Evolutionary conservation across 2,329 filamentous ascomycete genomes (phyloP), one percentile per base, ranked within the genome.

Genomic region (Macroventuria anomochaeta): DNA sequence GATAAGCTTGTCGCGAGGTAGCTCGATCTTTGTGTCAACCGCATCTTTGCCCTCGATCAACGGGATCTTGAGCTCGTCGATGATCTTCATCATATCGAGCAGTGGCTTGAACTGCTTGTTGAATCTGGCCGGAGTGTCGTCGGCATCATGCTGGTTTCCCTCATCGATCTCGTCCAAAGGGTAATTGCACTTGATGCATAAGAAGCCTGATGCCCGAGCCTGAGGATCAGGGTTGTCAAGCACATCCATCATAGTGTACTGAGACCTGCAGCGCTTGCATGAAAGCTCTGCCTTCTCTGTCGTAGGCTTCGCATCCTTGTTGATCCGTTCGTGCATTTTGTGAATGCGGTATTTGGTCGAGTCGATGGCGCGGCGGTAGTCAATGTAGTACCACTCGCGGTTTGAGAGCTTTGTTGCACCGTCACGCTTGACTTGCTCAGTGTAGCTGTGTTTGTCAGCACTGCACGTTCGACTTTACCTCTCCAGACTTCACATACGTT

Each of bases 371-470:
- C 91, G 89, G 55, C 95, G 91, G 69, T 96, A 96, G 73, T 97
- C 93, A 72, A 99, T 93, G 76, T 91, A 99, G 79, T 96, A 99
- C 82, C 96, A 99, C 58, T 93, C 96, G 67, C 91, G 86, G 71
- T 89, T 92, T 62, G 89, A 88, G 5, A 91, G 89, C 46, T 92
- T 88, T 53, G 89, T 88, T 55, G 92, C 90, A 44, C 90, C 91
- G 69, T 93, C 89, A 62, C 88, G 87, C 49, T 89, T 79, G 72
- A 96, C 92, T 42, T 87, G 85, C 56, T 91, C 87, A 26, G 87
- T 86, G 73, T 88, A 87, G 67, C 84, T 90, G 54, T 18, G 37
- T 20, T 23, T 41, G 63, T 69, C 49, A 71, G 62, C 38, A 29
- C 20, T 40, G 48, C 33, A 15, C 36, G 36, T 2, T 2, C 25